Percentiles rank a stretch among this genome's conserved stretches.
phyloP scores from a whole-genome alignment of 1,139 yeast species.

The Debaryomycetaceae sp. region DNA sequence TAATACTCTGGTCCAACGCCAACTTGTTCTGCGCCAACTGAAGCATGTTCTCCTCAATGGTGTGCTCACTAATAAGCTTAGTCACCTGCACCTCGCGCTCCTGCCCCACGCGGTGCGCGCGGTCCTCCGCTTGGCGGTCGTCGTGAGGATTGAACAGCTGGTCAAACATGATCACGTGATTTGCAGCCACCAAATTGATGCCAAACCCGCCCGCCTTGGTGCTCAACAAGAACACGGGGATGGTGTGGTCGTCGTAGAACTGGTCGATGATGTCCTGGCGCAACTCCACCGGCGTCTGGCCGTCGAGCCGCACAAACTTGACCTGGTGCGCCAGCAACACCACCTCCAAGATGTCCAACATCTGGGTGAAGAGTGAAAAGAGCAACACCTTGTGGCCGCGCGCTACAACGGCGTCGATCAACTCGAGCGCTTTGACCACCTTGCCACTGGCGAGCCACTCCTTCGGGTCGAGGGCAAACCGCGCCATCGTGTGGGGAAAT shows the following conservation, averaged over 20 bases:
- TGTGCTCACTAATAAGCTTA: constrained; percentile 65
- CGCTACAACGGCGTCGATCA: constrained; percentile 56
- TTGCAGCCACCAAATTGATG: constrained; percentile 92
- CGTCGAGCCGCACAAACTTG: constrained; percentile 83
- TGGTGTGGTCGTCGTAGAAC: constrained; percentile 75
- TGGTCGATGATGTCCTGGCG: constrained; percentile 90
- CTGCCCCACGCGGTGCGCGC: constrained; percentile 98
- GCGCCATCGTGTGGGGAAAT: constrained; percentile 62
- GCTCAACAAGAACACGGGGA: constrained; percentile 82
- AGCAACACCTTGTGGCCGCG: constrained; percentile 72
- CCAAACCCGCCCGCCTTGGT: constrained; percentile 99
- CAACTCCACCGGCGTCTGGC: constrained; percentile 88
- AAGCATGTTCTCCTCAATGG: constrained; percentile 87
- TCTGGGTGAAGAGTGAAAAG: constrained; percentile 90
- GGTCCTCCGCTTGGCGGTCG: constrained; percentile 96
- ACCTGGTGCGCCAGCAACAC: constrained; percentile 63
- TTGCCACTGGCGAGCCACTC: constrained; percentile 79
- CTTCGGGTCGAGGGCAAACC: constrained; percentile 50
- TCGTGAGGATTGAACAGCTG: constrained; percentile 97
- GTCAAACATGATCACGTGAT: constrained; percentile 85
- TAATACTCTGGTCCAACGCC: constrained; percentile 72
- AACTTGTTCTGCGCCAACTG: constrained; percentile 86
- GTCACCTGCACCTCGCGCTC: constrained; percentile 79
- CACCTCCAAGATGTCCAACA: constrained; percentile 79
- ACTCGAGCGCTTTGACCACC: constrained; percentile 48